A percentile compares a stretch with the other conserved stretches of the same genome.
Evolutionary conservation across 2,329 filamentous ascomycete species (phyloP).

Genomic region (Diplocarpon mali): DNA sequence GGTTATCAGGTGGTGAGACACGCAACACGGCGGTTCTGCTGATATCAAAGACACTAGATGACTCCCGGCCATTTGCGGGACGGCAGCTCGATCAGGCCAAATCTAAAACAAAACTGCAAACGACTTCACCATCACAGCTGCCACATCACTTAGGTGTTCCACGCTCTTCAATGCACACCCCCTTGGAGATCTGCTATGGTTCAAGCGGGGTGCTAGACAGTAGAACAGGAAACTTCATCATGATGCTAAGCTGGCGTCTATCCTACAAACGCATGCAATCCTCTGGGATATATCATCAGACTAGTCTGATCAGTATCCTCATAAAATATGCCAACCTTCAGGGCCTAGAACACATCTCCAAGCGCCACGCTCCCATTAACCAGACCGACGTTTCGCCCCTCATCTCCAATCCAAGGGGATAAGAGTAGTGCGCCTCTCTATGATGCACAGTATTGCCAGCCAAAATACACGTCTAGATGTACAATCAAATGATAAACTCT

Average conservation of each 20-base stretch:
- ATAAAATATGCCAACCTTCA: neutral
- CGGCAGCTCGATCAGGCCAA: no score
- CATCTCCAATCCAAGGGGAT: neutral
- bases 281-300: neutral
- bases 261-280: constrained; percentile 5
- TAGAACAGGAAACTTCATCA: no score
- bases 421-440: neutral
- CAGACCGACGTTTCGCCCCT: neutral
- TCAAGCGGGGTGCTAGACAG: no score
- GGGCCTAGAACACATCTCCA: neutral
- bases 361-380: constrained; percentile 1
- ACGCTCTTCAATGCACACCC: no score
- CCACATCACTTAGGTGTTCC: no score
- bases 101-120: no score
- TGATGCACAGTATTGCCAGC: constrained; percentile 2
- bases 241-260: neutral
- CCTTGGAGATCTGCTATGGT: no score
- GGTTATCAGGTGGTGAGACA: no score
- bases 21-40: no score
- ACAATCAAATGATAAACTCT: constrained; percentile 7
- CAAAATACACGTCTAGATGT: constrained; percentile 2
- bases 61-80: no score
- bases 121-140: no score
- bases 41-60: no score
- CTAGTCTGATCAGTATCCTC: neutral